phyloP scores from a whole-genome alignment of 805 yeast species.

The Suhomyces xylopsoci region DNA sequence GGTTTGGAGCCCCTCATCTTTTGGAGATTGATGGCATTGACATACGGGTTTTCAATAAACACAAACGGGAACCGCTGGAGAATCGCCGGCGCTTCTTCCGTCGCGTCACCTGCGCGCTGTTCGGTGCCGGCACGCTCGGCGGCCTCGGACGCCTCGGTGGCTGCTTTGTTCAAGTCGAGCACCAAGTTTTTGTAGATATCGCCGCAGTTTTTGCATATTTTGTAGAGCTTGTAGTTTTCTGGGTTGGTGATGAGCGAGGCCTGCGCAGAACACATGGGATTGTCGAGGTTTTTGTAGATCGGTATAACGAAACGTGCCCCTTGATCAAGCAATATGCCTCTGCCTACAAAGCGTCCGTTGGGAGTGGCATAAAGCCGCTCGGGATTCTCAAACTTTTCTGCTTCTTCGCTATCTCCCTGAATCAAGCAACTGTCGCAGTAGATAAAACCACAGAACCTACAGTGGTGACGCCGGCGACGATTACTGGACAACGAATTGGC shows the following conservation, averaged over 20 bases:
- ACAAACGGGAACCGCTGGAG: conserved; percentile 13
- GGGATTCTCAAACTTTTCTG: neutral
- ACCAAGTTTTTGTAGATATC: conserved; percentile 18
- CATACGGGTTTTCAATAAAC: conserved; percentile 26
- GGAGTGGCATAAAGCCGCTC: conserved; percentile 7
- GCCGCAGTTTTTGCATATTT: conserved; percentile 35
- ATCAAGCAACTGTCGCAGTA: conserved; percentile 31
- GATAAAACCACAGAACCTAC: conserved; percentile 50
- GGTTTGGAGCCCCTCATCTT: neutral
- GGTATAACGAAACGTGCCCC: conserved; percentile 37
- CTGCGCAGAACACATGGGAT: conserved; percentile 7
- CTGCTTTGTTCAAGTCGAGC: conserved; percentile 8
- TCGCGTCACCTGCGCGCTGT: neutral
- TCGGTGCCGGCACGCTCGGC: conserved; percentile 7
- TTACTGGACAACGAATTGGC: neutral
- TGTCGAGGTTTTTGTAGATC: conserved; percentile 21
- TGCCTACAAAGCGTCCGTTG: conserved; percentile 8
- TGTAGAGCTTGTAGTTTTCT: conserved; percentile 21
- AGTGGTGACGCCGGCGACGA: conserved; percentile 39
- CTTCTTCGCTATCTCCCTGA: conserved; percentile 11
- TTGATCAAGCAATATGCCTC: conserved; percentile 19
- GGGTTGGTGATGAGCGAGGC: conserved; percentile 1
- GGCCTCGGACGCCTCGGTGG: conserved; percentile 7
- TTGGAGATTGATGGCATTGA: conserved; percentile 4
- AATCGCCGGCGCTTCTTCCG: conserved; percentile 6